These are phyloP conservation scores for Aspergillus haitiensis DNA, from an alignment of 495 filamentous ascomycete genomes.

Conservation along the genomic window DNA sequence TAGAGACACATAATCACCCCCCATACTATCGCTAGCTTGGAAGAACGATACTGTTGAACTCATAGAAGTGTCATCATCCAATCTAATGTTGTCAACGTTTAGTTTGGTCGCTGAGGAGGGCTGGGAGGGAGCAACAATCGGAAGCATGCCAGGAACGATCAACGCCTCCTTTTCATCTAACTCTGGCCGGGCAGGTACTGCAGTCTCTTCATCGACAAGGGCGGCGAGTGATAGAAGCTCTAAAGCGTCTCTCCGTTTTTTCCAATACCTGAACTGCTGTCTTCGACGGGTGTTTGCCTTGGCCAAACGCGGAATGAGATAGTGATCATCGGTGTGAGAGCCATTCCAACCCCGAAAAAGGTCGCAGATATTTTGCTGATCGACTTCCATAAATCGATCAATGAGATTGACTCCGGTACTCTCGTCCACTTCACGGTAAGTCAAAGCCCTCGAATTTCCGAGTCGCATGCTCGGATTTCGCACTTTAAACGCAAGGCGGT, in stretches of 20 bases:
- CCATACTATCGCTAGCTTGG: not conserved
- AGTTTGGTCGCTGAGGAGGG: slow-evolving; percentile 5
- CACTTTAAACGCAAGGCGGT: slow-evolving; percentile 13
- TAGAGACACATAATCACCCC: not conserved
- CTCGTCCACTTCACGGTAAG: slow-evolving; percentile 2
- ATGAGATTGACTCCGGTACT: slow-evolving; percentile 3
- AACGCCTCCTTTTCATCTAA: not conserved
- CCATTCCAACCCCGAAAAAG: not conserved
- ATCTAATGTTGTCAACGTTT: slow-evolving; percentile 4
- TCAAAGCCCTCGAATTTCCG: slow-evolving; percentile 5
- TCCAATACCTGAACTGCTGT: slow-evolving; percentile 14
- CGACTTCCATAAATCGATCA: not conserved
- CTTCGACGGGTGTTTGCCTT: slow-evolving; percentile 8
- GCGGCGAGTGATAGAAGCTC: not conserved
- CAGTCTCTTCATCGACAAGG: not conserved
- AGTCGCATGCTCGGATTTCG: slow-evolving; percentile 12
- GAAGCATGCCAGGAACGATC: not conserved
- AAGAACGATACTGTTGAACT: slow-evolving; percentile 4
- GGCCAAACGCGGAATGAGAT: slow-evolving; percentile 3
- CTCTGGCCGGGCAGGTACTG: not conserved
- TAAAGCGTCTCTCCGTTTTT: slow-evolving; percentile 3
- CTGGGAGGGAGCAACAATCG: slow-evolving; percentile 3
- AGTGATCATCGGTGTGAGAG: not conserved
- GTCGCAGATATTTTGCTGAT: slow-evolving; percentile 4
- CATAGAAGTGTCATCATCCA: slow-evolving; percentile 7